Evolutionary conservation across 208 protist species (phyloP).

Genomic region (Wallacemonas sp.): DNA sequence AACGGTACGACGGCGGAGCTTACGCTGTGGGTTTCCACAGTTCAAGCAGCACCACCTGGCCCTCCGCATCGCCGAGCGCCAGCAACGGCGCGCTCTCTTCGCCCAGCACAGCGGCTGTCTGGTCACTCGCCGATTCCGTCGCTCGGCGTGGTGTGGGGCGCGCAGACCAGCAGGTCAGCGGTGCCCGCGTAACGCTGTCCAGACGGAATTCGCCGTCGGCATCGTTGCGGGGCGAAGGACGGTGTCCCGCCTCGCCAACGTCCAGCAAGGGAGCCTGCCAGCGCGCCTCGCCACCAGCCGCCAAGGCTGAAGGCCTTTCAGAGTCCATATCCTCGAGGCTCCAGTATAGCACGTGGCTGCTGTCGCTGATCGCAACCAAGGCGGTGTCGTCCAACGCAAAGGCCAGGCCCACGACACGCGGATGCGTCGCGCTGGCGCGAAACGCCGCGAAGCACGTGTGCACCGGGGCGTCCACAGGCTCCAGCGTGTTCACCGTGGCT

Average conservation of each 20-base stretch:
- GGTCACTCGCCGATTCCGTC: conserved; percentile 22
- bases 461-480: background rate
- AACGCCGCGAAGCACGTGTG: conserved; percentile 12
- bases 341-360: conserved; percentile 15
- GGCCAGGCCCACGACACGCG: conserved; percentile 11
- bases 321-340: background rate
- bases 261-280: background rate
- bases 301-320: background rate
- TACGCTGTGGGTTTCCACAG: conserved; percentile 26
- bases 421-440: background rate
- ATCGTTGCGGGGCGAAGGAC: background rate
- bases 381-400: conserved; percentile 8
- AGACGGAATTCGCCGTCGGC: conserved; percentile 6
- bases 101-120: conserved; percentile 10
- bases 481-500: background rate
- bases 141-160: background rate
- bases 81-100: conserved; percentile 14
- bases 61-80: conserved; percentile 56
- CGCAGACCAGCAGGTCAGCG: background rate
- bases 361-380: conserved; percentile 11
- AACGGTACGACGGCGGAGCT: background rate
- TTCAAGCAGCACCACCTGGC: conserved; percentile 48
- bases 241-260: background rate
- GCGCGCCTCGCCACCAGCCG: background rate
- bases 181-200: background rate